A percentile compares a stretch with the other conserved stretches of the same genome.
These are phyloP conservation scores for Uncinocarpus reesii DNA, from an alignment of 2,329 filamentous ascomycete species.

Conservation along the genomic window DNA sequence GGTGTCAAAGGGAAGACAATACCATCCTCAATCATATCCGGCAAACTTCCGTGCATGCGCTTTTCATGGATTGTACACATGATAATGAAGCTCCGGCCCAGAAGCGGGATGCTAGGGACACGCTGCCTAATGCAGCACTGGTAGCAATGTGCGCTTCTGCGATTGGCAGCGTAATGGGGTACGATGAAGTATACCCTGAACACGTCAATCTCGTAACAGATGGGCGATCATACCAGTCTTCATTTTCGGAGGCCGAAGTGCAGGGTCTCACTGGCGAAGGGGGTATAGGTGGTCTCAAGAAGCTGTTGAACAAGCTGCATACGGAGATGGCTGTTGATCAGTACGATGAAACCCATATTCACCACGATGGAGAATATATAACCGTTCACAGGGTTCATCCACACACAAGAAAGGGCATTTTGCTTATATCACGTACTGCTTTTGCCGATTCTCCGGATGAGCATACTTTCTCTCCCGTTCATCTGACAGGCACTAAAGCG, in stretches of 20 bases:
- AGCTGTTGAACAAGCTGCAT: conserved; percentile 87
- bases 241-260: conserved; percentile 55
- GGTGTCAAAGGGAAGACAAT: conserved; percentile 36
- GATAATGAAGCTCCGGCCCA: conserved; percentile 95
- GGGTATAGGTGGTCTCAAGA: conserved; percentile 84
- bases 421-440: conserved; percentile 90
- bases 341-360: conserved; percentile 90
- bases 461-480: conserved; percentile 68
- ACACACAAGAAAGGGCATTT: conserved; percentile 82
- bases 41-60: conserved; percentile 76
- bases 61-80: conserved; percentile 99
- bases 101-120: conserved; percentile 88
- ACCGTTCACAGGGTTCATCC: conserved; percentile 94
- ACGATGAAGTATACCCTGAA: conserved; percentile 90
- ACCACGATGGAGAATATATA: conserved; percentile 92
- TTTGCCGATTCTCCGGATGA: conserved; percentile 83
- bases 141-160: conserved; percentile 94
- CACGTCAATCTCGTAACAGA: conserved; percentile 90
- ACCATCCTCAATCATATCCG: conserved; percentile 73
- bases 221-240: conserved; percentile 68
- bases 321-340: conserved; percentile 89
- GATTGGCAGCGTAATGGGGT: conserved; percentile 93
- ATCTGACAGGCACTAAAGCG: conserved; percentile 72
- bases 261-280: conserved; percentile 60
- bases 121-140: conserved; percentile 82